Evolutionary conservation across 495 filamentous ascomycete genomes (phyloP), one percentile per base, ranked within the genome.

Genomic region (Penicillium chermesinum): DNA sequence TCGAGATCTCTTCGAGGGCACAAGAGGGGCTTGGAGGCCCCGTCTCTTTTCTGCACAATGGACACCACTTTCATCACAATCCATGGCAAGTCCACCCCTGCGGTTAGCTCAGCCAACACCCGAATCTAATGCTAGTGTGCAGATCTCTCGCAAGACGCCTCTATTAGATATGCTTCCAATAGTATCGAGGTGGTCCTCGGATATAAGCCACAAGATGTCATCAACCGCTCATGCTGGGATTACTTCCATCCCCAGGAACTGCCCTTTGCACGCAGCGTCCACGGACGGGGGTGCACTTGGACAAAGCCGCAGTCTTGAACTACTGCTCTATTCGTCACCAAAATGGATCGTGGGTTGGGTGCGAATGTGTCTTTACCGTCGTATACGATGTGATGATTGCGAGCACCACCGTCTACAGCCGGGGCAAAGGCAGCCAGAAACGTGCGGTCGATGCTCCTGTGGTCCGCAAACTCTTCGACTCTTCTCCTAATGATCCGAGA

Each of bases 31-130:
- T 20, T n/a, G 40, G 27, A 16, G 42, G 20, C 55, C 46, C 49
- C 53, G 41, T 46, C 58, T 49, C 52, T 62, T 22, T 52, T 49
- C 47, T 58, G 49, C 49, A 55, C 43, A 20, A 93, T 93, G 88
- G 89, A 93, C 69, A 87, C 86, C 53, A 95, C 89, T 36, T 94
- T 94, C 72, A 94, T 95, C 71, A 89, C 89, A 52, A 94, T 94
- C 54, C 89, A 94, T 67, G 88, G 89, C 83, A 67, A 71, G 84
- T 79, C 55, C 33, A n/a, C n/a, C n/a, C n/a, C n/a, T n/a, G n/a
- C n/a, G n/a, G n/a, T n/a, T n/a, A n/a, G n/a, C n/a, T n/a, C n/a
- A n/a, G n/a, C n/a, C n/a, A n/a, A n/a, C n/a, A n/a, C n/a, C n/a
- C n/a, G n/a, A n/a, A n/a, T n/a, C n/a, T n/a, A n/a, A n/a, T n/a